Evolutionary conservation across 352 stramenopile species (phyloP).

Genomic region (Phytophthora pisi): DNA sequence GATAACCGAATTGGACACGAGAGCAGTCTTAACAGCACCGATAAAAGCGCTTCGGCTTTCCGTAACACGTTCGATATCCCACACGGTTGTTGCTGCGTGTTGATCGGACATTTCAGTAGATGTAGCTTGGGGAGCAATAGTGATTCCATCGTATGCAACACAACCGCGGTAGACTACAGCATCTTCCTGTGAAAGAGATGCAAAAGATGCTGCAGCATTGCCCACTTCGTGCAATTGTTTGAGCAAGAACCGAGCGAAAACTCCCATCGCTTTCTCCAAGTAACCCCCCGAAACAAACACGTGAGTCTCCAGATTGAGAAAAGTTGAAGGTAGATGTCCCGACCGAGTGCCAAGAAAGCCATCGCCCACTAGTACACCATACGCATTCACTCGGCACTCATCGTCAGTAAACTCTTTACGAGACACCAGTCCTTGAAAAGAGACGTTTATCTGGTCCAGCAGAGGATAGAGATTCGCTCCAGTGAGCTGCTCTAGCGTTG

Average conservation of each 20-base stretch:
- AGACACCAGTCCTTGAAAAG: conserved; percentile 13
- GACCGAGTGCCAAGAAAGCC: conserved; percentile 16
- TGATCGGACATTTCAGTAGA: background rate
- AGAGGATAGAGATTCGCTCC: conserved; percentile 19
- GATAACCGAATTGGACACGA: conserved; percentile 43
- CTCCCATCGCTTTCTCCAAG: conserved; percentile 52
- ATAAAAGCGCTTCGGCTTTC: conserved; percentile 48
- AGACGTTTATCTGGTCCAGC: conserved; percentile 13
- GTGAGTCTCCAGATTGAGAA: conserved; percentile 40
- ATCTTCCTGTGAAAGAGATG: conserved; percentile 16
- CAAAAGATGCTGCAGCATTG: conserved; percentile 11
- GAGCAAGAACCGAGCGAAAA: conserved; percentile 57
- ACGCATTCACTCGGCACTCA: conserved; percentile 26
- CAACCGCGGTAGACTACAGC: conserved; percentile 12
- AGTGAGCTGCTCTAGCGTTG: conserved; percentile 28
- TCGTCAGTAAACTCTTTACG: conserved; percentile 34
- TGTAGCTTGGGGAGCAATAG: conserved; percentile 9
- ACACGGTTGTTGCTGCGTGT: conserved; percentile 7
- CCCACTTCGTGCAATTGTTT: conserved; percentile 46
- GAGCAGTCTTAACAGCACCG: conserved; percentile 50
- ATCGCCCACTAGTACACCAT: conserved; percentile 35
- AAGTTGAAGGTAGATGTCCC: conserved; percentile 4
- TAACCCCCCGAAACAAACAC: conserved; percentile 43
- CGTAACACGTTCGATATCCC: conserved; percentile 31
- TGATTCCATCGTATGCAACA: conserved; percentile 26